These are phyloP conservation scores for Melampsora occidentalis DNA, from an alignment of 1,284 basidiomycete species.

Conservation along the genomic window DNA sequence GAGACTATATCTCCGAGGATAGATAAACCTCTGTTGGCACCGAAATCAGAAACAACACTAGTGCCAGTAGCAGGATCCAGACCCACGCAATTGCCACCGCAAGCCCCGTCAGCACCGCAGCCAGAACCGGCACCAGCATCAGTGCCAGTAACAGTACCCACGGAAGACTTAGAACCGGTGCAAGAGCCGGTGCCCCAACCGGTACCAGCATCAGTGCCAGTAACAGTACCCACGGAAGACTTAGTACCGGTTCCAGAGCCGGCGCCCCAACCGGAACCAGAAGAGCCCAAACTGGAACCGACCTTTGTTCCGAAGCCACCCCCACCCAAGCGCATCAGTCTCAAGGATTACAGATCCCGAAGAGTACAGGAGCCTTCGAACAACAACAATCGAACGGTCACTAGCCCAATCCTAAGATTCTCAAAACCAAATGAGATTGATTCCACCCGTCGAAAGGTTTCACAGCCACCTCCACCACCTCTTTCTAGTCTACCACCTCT, in stretches of 20 bases:
- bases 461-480: slow-evolving; percentile 23
- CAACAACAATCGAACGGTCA: not conserved
- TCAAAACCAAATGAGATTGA: not conserved
- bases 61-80: no score
- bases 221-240: not conserved
- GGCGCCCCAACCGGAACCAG: no score
- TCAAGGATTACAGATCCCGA: slow-evolving; percentile 43
- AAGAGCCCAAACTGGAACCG: no score
- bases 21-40: no score
- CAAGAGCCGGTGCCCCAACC: no score
- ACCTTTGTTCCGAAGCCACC: not conserved
- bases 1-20: no score
- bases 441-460: slow-evolving; percentile 1
- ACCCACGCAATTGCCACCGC: no score
- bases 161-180: no score
- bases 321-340: slow-evolving; percentile 42
- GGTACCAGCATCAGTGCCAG: not conserved
- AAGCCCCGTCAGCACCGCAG: no score
- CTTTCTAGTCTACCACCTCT: slow-evolving; percentile 32
- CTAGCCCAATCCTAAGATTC: slow-evolving; percentile 25
- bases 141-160: not conserved
- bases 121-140: not conserved
- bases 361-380: slow-evolving; percentile 29
- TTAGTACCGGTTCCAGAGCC: no score
- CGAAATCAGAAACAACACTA: no score